Evolutionary conservation across 352 stramenopile species (phyloP), one percentile per base, ranked within the genome.

Genomic region (Pythium guiyangense): DNA sequence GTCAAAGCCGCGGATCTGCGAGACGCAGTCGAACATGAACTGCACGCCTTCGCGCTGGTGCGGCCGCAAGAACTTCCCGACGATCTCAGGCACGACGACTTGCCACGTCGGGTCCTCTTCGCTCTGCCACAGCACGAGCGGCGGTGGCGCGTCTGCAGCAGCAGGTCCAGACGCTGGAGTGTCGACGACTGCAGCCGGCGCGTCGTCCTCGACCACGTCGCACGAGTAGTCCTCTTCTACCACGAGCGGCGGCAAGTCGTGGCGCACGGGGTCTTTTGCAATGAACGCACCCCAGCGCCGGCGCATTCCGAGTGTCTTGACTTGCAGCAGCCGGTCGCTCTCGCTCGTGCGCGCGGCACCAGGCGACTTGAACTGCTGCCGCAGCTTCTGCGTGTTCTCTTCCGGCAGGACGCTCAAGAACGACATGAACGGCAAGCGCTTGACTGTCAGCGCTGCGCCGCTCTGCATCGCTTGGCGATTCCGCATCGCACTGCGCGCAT

Each of bases 1-100:
- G 35, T 90, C 82, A 53, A 95, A 94, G 0, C 72, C 77, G 29
- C 78, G 78, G 0, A 94, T 48, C 60, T 77, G 76, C n/a, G 64
- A 71, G 27, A 94, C 92, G 76, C 94, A 99, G 59, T 99, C 89
- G 60, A 98, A 99, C 83, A 98, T 96, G 63, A 99, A 99, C 69
- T 96, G 77, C 48, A 99, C 95, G 35, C 96, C 96, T 70, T 98
- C 96, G 22, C 94, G 81, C 71, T 98, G 93, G 76, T 99, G 96
- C 46, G 95, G 95, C 25, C 96, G 88, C 37, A 99, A 64, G 64
- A 92, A 98, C 55, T 98, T 98, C 57, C 89, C 88, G 6, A 99
- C 78, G 26, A 98, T 89, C 27, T 92, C 81, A 8, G 90, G 85
- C 15, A 97, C 86, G 31, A 96, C 79, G 6, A 94, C 77, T 37